Evolutionary conservation across 306 rosid genomes (phyloP).

Genomic region (Corylus heterophylla): DNA sequence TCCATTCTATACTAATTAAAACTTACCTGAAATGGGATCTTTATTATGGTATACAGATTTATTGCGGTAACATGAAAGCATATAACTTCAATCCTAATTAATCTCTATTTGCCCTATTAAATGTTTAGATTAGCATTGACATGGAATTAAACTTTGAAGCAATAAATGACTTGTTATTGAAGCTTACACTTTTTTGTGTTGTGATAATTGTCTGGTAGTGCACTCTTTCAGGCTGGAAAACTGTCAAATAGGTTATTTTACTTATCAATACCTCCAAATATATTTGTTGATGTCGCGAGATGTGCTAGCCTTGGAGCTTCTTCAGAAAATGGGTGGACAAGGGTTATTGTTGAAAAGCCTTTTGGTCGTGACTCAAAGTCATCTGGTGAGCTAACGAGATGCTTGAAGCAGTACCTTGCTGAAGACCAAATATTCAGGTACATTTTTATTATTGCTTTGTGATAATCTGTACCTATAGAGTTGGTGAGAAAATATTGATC

Average conservation of each 20-base stretch:
- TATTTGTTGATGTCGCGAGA: constrained; percentile 83
- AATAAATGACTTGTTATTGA: background rate
- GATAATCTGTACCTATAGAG: constrained; percentile 3
- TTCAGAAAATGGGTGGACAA: constrained; percentile 86
- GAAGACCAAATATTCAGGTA: constrained; percentile 98
- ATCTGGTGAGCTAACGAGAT: constrained; percentile 74
- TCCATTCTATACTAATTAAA: background rate
- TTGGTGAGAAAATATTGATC: constrained; percentile 27
- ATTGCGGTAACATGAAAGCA: background rate
- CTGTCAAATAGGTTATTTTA: constrained; percentile 79
- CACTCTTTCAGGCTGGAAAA: constrained; percentile 65
- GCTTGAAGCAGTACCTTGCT: constrained; percentile 72
- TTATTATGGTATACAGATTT: background rate
- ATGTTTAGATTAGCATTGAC: constrained; percentile 4
- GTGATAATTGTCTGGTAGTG: constrained; percentile 18
- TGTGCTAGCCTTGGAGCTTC: constrained; percentile 83
- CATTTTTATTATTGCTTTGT: constrained; percentile 12
- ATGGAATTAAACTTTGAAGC: constrained; percentile 6
- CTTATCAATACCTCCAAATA: constrained; percentile 88
- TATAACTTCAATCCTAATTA: background rate
- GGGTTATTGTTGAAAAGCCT: constrained; percentile 97
- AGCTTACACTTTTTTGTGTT: constrained; percentile 21
- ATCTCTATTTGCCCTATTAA: background rate
- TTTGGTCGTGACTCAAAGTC: constrained; percentile 89
- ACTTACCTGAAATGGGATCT: background rate